Percentiles rank a stretch among this genome's conserved stretches.
Evolutionary conservation across 352 stramenopile species (phyloP).

Genomic region (Phytophthora foliorum): DNA sequence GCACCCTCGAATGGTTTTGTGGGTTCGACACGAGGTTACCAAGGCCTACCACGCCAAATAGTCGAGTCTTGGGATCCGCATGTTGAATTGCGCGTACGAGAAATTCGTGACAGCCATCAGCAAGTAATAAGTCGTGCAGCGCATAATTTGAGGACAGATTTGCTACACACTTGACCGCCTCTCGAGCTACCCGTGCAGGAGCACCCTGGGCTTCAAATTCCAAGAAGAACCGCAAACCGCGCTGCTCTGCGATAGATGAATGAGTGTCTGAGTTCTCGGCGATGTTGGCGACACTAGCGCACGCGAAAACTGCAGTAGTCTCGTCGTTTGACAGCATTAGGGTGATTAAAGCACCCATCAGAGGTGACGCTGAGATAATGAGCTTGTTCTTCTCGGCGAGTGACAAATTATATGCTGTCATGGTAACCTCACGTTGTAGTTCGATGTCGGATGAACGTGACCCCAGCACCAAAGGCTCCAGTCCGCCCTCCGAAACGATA

Average conservation of each 20-base stretch:
- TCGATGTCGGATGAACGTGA: slow-evolving; percentile 71
- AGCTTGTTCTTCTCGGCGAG: slow-evolving; percentile 97
- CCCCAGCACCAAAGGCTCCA: slow-evolving; percentile 91
- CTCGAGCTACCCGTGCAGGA: slow-evolving; percentile 48
- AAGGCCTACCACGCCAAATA: slow-evolving; percentile 92
- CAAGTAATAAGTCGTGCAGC: slow-evolving; percentile 88
- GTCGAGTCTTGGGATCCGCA: slow-evolving; percentile 68
- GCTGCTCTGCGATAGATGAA: slow-evolving; percentile 72
- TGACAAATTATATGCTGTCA: slow-evolving; percentile 93
- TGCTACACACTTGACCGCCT: slow-evolving; percentile 79
- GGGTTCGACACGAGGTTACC: slow-evolving; percentile 92
- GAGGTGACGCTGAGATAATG: slow-evolving; percentile 85
- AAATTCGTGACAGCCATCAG: slow-evolving; percentile 83
- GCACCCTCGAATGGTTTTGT: slow-evolving; percentile 80
- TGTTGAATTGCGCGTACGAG: slow-evolving; percentile 78
- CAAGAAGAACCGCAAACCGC: slow-evolving; percentile 83
- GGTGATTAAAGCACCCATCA: slow-evolving; percentile 84
- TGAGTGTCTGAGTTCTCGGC: slow-evolving; percentile 94
- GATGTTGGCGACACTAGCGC: slow-evolving; percentile 92
- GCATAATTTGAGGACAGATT: slow-evolving; percentile 87
- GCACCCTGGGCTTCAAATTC: slow-evolving; percentile 59
- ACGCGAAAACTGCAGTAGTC: slow-evolving; percentile 74
- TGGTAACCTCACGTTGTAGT: slow-evolving; percentile 91
- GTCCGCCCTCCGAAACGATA: slow-evolving; percentile 91
- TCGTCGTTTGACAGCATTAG: slow-evolving; percentile 89